Percentiles rank a stretch among this genome's conserved stretches.
Conservation (phyloP, 176 grass and related monocot genomes). For the Oryza meyeriana region DNA sequence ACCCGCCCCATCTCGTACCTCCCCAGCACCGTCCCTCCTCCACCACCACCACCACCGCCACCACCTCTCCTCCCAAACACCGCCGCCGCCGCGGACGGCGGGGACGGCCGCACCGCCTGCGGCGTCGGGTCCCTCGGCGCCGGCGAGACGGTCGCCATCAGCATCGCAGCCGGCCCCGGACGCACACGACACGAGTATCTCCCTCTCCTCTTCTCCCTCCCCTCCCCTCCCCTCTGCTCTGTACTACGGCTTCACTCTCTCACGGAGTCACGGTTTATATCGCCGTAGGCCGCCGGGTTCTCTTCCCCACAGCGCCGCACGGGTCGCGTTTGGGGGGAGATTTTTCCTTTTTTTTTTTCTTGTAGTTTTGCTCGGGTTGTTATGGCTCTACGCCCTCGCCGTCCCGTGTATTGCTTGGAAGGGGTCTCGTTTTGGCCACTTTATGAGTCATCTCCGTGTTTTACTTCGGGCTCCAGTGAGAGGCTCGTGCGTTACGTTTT, state of each 20-base stretch:
- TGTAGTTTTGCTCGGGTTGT: not conserved
- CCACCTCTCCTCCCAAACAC: not conserved
- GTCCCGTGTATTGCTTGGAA: constrained; percentile 23
- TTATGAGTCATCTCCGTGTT: not conserved
- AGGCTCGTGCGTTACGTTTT: not conserved
- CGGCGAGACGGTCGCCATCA: constrained; percentile 36
- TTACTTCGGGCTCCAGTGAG: not conserved
- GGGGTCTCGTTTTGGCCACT: not conserved
- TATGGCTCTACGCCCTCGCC: not conserved
- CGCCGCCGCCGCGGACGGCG: constrained; percentile 3
- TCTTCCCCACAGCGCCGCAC: not conserved
- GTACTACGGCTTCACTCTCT: not conserved
- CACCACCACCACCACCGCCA: no score
- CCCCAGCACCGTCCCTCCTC: constrained; percentile 52
- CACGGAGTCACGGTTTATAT: not conserved
- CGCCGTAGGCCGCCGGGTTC: not conserved
- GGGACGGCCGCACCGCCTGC: constrained; percentile 32
- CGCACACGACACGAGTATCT: not conserved
- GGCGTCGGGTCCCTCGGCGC: not conserved
- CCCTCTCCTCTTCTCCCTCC: not conserved
- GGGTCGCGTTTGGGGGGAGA: not conserved
- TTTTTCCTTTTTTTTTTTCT: not conserved
- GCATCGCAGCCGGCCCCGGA: not conserved
- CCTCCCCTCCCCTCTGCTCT: not conserved
- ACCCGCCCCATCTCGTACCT: constrained; percentile 81